Base-by-base conservation (phyloP, 495 filamentous ascomycete species). In the Talaromyces liani region DNA sequence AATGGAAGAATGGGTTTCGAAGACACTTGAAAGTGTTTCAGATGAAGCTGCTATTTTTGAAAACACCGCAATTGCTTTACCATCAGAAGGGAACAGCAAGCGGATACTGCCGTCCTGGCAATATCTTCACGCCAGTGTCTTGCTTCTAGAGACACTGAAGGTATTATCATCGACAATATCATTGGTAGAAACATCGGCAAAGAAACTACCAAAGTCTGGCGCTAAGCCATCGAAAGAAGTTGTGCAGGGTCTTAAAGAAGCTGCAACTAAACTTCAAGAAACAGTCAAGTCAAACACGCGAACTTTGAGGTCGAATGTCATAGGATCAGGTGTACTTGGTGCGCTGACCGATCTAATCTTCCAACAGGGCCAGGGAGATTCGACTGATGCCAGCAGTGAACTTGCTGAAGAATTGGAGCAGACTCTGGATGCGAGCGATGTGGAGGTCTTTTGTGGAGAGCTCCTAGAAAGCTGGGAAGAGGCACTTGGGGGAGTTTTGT, bases 401-500 rank as follows among this genome's bases (percentile, higher is more conserved):
- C 71, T 77, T 47, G 71, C 70, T 12, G 61, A 67, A 8, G 70
- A 70, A 20, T 36, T 80, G 7, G 70, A 75, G 20, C 65, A 71
- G n/a, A 70, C 69, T 20, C 36, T 79, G 39, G 74, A 79, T 34
- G 66, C 65, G 49, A 70, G 75, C 22, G 68, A 68, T 5, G 58
- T 80, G 56, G 79, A 81, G 62, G 16, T 80, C 41, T 78, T 79
- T 66, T 77, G 73, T 60, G 77, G 73, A 22, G 68, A 74, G 49
- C 63, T 81, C 67, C 78, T 75, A 71, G 77, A 81, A 57, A 80
- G 79, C 65, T 81, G 79, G 79, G 75, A 78, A 47, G 76, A 79
- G 51, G 77, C 68, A 14, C 70, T 81, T 25, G 71, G 73, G 18
- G 77, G 75, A 10, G 63, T 79, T 41, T 53, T 80, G 31, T 62